Base-by-base conservation (phyloP, 371 early-diverging fungal species). In the Parasitella parasitica region DNA sequence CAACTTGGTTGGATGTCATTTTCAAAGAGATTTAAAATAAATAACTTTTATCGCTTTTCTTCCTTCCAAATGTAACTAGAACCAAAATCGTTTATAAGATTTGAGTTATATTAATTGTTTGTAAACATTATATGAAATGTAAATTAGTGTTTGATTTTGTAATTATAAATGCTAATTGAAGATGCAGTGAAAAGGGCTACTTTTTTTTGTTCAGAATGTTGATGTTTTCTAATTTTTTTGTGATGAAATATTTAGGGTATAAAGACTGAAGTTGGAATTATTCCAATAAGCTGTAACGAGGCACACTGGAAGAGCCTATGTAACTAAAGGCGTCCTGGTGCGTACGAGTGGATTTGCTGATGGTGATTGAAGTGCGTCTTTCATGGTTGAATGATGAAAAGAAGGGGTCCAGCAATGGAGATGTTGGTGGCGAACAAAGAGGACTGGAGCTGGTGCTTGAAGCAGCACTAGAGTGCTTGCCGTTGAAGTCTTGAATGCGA, bases 341-440 rank as follows among this genome's bases (percentile, higher is more conserved):
- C 15, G 20, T 22, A 13, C 55, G 62, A 13, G 43, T 37, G 18
- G 62, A 62, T 34, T 39, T 63, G 51, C 39, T 56, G 15, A 66
- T 66, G 9, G 66, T 63, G 36, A 63, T 46, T 9, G 69, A 68
- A 22, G 69, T 57, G 34, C 69, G 60, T 51, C 64, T 53, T 35
- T 64, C 61, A 53, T 61, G 53, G 22, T 64, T 52, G 35, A 66
- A 70, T 9, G 63, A 70, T n/a, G 63, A 66, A 24, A 63, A 54
- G 50, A 66, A 70, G n/a, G 71, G 71, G 9, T 66, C 71, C 27
- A 66, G 26, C 15, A 63, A 36, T 28, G 70, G 70, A 26, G 71
- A 66, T 11, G 71, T n/a, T 6, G 64, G 59, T 57, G 67, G 66
- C 55, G 70, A 51, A 18, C 43, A 35, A 28, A 57, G 43, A 36